These are phyloP conservation scores for Phyllosticta citriasiana DNA, from an alignment of 2,329 filamentous ascomycete genomes.

Conservation along the genomic window DNA sequence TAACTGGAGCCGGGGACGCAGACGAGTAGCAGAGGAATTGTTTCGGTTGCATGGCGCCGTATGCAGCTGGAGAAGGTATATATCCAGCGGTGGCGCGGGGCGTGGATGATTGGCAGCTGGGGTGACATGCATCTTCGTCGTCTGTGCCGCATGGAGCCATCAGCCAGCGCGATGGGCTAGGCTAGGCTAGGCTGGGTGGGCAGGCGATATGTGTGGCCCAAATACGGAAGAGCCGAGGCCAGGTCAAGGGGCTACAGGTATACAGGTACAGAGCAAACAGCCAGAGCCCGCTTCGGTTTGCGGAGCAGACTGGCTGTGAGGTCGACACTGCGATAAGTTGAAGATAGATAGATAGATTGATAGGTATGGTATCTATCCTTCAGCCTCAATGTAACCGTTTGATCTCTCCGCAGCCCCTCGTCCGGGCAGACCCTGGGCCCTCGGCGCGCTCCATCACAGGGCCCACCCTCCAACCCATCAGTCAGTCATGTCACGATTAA, in stretches of 20 bases:
- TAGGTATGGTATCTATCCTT: not conserved
- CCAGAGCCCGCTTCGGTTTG: not conserved
- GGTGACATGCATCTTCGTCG: not conserved
- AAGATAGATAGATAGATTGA: not conserved
- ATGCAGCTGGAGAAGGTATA: not conserved
- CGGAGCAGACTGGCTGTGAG: not conserved
- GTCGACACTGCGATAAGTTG: not conserved
- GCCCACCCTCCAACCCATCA: no score
- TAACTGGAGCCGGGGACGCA: not conserved
- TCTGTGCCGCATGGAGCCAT: not conserved
- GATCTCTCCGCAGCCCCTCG: not conserved
- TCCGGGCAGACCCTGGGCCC: slow-evolving; percentile 8
- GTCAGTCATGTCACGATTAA: not conserved
- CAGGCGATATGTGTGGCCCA: not conserved
- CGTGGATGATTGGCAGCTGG: not conserved
- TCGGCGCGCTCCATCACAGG: not conserved
- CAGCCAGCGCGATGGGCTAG: not conserved
- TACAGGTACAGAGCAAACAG: no score
- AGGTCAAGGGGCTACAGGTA: no score
- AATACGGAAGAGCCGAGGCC: not conserved
- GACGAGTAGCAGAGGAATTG: not conserved
- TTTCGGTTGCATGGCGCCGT: not conserved
- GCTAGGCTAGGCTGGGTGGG: no score
- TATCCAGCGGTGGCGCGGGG: not conserved
- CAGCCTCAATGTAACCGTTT: slow-evolving; percentile 10